A percentile compares a stretch with the other conserved stretches of the same genome.
Evolutionary conservation across 2,329 filamentous ascomycete species (phyloP).

Genomic region (Aspergillus sp.): DNA sequence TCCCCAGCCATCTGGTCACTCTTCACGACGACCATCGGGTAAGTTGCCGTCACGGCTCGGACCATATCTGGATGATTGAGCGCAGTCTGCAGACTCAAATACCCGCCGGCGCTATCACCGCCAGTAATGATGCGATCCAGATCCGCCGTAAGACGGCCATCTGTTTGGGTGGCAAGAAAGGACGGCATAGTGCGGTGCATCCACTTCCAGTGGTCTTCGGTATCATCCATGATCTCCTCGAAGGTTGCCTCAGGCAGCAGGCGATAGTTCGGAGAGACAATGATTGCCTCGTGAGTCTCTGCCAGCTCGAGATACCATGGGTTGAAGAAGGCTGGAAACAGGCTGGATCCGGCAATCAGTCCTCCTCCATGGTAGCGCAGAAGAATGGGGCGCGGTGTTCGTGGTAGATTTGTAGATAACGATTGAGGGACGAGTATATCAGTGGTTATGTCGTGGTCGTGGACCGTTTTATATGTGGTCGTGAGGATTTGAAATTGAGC

Average conservation of each 20-base stretch:
- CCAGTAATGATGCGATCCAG: not conserved
- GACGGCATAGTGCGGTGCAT: not conserved
- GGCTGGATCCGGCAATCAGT: not conserved
- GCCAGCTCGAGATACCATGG: not conserved
- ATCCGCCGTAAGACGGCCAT: not conserved
- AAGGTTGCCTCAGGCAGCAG: not conserved
- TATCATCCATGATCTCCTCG: not conserved
- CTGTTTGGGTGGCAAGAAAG: not conserved
- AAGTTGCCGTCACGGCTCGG: not conserved
- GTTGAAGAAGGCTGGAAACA: not conserved
- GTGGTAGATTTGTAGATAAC: no score
- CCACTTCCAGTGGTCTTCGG: not conserved
- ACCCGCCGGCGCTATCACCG: not conserved
- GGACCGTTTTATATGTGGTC: no score
- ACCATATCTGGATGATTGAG: not conserved
- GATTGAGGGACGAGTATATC: no score
- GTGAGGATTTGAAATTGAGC: constrained; percentile 7
- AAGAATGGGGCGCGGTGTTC: not conserved
- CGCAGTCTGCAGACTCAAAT: not conserved
- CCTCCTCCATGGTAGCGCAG: not conserved
- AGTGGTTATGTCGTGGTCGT: no score
- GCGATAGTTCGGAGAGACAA: not conserved
- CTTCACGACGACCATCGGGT: not conserved
- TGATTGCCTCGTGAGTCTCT: not conserved
- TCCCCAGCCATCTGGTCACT: not conserved